Percentiles rank a stretch among this genome's conserved stretches.
Conservation (phyloP, 495 filamentous ascomycete genomes). For the Penicillium herquei region DNA sequence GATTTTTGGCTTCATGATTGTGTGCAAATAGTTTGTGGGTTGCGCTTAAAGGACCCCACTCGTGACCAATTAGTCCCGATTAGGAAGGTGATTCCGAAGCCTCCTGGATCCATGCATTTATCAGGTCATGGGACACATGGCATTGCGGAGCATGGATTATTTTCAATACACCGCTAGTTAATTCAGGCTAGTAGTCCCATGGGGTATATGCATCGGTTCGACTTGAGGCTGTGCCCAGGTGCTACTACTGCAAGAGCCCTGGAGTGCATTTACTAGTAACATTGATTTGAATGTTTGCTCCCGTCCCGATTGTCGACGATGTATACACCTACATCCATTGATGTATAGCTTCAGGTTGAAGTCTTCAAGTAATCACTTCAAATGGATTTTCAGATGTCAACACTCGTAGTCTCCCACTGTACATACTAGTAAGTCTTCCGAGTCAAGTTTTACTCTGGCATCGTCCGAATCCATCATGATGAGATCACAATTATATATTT, state of each 20-base stretch:
- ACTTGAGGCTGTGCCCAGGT: not conserved
- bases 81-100: constrained; percentile 15
- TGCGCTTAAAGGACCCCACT: constrained; percentile 2
- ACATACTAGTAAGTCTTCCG: too few species aligned
- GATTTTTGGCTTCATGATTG: not conserved
- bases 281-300: not conserved
- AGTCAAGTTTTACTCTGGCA: too few species aligned
- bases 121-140: not conserved
- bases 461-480: too few species aligned
- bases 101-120: not conserved
- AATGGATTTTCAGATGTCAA: too few species aligned
- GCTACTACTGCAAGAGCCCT: not conserved
- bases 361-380: too few species aligned
- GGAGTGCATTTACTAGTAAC: not conserved
- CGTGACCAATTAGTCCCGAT: not conserved
- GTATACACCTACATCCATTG: too few species aligned
- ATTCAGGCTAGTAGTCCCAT: not conserved
- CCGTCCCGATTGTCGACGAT: too few species aligned
- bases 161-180: not conserved
- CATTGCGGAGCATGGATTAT: not conserved
- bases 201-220: not conserved
- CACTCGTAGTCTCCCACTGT: too few species aligned
- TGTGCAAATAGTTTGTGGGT: not conserved
- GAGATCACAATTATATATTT: too few species aligned
- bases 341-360: too few species aligned